These are phyloP conservation scores for Phaeotremella skinneri DNA, from an alignment of 768 basidiomycete species.

Conservation along the genomic window DNA sequence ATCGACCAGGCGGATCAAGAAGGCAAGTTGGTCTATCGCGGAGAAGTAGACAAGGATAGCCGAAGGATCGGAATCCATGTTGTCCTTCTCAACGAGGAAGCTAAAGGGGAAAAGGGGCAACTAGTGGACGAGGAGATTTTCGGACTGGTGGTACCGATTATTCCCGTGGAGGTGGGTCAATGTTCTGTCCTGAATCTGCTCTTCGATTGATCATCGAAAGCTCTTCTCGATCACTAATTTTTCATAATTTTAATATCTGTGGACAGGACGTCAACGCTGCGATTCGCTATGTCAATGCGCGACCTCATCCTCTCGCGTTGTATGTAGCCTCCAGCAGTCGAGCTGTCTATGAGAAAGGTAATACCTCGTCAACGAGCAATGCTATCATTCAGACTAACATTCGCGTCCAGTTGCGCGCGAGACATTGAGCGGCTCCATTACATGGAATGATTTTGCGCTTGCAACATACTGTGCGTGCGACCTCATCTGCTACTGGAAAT, in stretches of 20 bases:
- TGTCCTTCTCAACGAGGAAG: slow-evolving; percentile 32
- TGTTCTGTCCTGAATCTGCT: background rate
- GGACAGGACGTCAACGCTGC: slow-evolving; percentile 44
- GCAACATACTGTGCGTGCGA: slow-evolving; percentile 29
- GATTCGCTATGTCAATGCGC: slow-evolving; percentile 45
- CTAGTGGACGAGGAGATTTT: slow-evolving; percentile 50
- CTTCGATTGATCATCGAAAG: background rate
- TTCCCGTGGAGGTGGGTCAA: slow-evolving; percentile 45
- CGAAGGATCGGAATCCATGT: slow-evolving; percentile 47
- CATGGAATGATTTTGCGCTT: slow-evolving; percentile 48
- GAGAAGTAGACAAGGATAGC: slow-evolving; percentile 33
- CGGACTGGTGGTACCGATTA: slow-evolving; percentile 49
- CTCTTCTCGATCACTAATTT: background rate
- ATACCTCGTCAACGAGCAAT: too few species aligned
- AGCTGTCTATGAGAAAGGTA: slow-evolving; percentile 42
- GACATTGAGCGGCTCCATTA: slow-evolving; percentile 45
- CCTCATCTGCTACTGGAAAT: background rate
- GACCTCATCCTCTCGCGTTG: slow-evolving; percentile 46
- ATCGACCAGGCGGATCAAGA: slow-evolving; percentile 39
- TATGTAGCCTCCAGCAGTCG: slow-evolving; percentile 45
- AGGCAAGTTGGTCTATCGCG: slow-evolving; percentile 44
- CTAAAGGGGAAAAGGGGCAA: slow-evolving; percentile 22
- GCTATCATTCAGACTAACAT: background rate
- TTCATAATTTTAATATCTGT: background rate
- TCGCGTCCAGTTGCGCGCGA: slow-evolving; percentile 10